These are phyloP conservation scores for Paramyrothecium roridum DNA, from an alignment of 2,329 filamentous ascomycete genomes.

Conservation along the genomic window DNA sequence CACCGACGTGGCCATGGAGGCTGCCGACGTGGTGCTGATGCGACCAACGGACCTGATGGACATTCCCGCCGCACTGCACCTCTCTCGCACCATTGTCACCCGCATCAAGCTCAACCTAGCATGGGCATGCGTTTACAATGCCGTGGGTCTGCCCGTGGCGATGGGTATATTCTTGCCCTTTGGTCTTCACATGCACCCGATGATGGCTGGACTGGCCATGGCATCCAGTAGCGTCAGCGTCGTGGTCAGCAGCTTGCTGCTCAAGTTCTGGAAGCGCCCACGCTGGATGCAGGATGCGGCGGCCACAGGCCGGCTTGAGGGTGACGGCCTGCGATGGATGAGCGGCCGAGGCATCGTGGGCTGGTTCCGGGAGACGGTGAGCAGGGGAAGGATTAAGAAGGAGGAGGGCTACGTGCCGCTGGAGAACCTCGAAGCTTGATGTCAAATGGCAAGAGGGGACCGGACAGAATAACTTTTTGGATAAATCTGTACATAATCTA, in stretches of 20 bases:
- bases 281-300: conserved; percentile 77
- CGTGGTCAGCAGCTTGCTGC: conserved; percentile 74
- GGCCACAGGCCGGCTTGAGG: conserved; percentile 51
- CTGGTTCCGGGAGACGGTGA: conserved; percentile 37
- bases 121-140: conserved; percentile 93
- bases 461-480: neutral
- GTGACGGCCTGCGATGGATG: conserved; percentile 38
- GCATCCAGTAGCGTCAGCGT: conserved; percentile 87
- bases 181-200: conserved; percentile 83
- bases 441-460: neutral
- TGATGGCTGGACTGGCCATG: conserved; percentile 95
- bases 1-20: conserved; percentile 97
- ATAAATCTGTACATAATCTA: neutral
- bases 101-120: conserved; percentile 91
- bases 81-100: conserved; percentile 80
- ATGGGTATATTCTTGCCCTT: conserved; percentile 95
- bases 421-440: conserved; percentile 42
- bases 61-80: conserved; percentile 80
- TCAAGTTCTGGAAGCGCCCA: conserved; percentile 85
- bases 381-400: conserved; percentile 34
- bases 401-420: conserved; percentile 60
- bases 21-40: conserved; percentile 95
- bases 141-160: conserved; percentile 87
- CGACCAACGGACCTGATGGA: conserved; percentile 85
- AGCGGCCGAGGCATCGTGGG: conserved; percentile 39